Base-by-base conservation (phyloP, 257 asterid species). In the Gynochthodes officinalis region DNA sequence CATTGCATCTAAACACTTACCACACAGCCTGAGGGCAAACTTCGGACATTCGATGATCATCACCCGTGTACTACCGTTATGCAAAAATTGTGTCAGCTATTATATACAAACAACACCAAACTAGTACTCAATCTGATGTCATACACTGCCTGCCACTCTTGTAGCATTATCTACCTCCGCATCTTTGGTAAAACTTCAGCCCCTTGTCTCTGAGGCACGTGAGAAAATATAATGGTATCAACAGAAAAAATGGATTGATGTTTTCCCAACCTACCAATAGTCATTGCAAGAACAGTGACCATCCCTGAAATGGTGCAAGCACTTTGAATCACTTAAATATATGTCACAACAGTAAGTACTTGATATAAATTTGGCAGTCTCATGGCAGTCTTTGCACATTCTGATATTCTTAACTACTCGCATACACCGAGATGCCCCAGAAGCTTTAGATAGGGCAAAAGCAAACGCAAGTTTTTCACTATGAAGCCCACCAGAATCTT, bases 211-310 rank as follows among this genome's bases (percentile, higher is more conserved):
- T 21, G 23, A 23, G 49, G 13, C 33, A 35, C 62, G 42, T 52
- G 2, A 33, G 44, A 71, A n/a, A 59, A 19, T 21, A 60, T 21
- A 60, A 72, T 28, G 18, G 16, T 50, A 44, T 32, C 39, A 33
- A 37, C 78, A n/a, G 52, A 50, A 30, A 66, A 40, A 66, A 65
- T 42, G 43, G 64, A 27, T n/a, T 13, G 18, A 30, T 49, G 32
- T 9, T 27, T 37, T 11, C 33, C 49, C 7, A 57, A 55, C 37
- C 83, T 87, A 92, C 97, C 98, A 92, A 80, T 90, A 92, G 50
- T 87, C 88, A 30, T 86, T 87, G 80, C 98, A 92, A 66, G 98
- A 90, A 82, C 97, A 90, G n/a, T 58, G 73, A 43, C 97, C 96
- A n/a, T 85, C 57, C 66, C 82, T 82, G 78, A 92, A 87, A 88